A percentile compares a stretch with the other conserved stretches of the same genome.
phyloP scores from a whole-genome alignment of 305 asterid species.

The Nicotiana rustica region DNA sequence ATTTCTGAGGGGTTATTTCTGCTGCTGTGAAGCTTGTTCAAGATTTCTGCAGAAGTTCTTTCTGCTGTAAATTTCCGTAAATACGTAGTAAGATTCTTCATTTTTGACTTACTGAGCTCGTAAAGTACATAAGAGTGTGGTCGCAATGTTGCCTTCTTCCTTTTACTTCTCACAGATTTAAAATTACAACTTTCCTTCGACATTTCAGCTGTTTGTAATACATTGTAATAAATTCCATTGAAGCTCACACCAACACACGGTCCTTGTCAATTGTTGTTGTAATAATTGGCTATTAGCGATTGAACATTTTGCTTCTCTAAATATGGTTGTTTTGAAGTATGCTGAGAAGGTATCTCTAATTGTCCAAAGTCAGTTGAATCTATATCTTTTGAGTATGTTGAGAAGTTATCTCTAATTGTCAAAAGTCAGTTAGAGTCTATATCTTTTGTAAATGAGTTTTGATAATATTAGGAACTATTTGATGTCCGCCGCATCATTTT shows the following conservation, averaged over 20 bases:
- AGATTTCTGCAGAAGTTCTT: neutral
- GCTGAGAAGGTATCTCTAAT: neutral
- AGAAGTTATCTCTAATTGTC: too few relatives aligned
- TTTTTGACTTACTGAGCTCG: slow-evolving; percentile 18
- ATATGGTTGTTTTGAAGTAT: neutral
- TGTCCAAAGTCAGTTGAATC: neutral
- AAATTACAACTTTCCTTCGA: neutral
- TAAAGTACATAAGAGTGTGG: neutral
- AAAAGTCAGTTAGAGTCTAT: too few relatives aligned
- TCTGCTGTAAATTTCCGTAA: slow-evolving; percentile 27
- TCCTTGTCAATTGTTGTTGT: neutral
- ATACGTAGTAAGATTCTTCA: slow-evolving; percentile 17
- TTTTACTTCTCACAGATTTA: slow-evolving; percentile 18
- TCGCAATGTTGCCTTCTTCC: slow-evolving; percentile 19
- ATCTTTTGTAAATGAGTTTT: neutral
- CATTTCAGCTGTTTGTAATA: neutral
- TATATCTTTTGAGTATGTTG: neutral
- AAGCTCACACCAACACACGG: neutral
- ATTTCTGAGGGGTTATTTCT: slow-evolving; percentile 30
- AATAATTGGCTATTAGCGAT: neutral
- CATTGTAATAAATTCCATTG: neutral
- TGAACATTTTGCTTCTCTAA: neutral
- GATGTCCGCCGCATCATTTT: neutral
- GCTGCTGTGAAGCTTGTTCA: slow-evolving; percentile 31
- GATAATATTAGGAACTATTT: neutral